Conservation (phyloP, 495 filamentous ascomycete genomes). For the Aspergillus olivimuriae region DNA sequence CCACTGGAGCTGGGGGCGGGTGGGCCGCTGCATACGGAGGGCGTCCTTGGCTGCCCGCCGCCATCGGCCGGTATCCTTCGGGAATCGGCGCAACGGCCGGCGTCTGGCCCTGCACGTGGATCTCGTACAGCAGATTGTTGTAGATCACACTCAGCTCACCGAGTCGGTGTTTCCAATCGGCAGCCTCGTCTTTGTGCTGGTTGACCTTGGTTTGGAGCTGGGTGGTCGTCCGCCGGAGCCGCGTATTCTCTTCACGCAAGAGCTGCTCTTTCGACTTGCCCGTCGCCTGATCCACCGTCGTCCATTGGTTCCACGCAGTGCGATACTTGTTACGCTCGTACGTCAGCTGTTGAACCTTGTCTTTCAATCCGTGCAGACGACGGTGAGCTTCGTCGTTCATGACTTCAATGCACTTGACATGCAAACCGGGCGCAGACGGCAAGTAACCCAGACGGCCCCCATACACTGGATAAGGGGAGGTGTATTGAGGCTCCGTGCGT, state of each 20-base stretch:
- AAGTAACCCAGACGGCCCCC: conserved; percentile 21
- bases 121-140: conserved; percentile 23
- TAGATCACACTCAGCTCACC: conserved; percentile 11
- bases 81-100: conserved; percentile 11
- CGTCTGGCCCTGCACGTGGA: conserved; percentile 12
- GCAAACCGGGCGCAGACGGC: conserved; percentile 18
- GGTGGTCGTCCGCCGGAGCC: conserved; percentile 16
- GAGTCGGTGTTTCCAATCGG: conserved; percentile 16
- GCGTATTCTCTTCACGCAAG: conserved; percentile 18
- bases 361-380: conserved; percentile 8
- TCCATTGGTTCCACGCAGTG: conserved; percentile 11
- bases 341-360: conserved; percentile 11
- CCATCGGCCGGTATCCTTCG: conserved; percentile 11
- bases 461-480: conserved; percentile 20
- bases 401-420: conserved; percentile 19
- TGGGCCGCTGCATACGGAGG: no score
- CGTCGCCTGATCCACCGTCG: conserved; percentile 10
- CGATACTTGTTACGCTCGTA: conserved; percentile 19
- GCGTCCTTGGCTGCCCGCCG: no score
- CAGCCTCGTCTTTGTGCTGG: conserved; percentile 16
- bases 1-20: conserved; percentile 7
- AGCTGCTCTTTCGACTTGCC: conserved; percentile 19
- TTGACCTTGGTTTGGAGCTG: conserved; percentile 15
- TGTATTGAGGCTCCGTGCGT: conserved; percentile 12
- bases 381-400: conserved; percentile 9